Percentiles rank a stretch among this genome's conserved stretches.
Conservation (phyloP, 768 basidiomycete genomes). For the Mycena galopus region DNA sequence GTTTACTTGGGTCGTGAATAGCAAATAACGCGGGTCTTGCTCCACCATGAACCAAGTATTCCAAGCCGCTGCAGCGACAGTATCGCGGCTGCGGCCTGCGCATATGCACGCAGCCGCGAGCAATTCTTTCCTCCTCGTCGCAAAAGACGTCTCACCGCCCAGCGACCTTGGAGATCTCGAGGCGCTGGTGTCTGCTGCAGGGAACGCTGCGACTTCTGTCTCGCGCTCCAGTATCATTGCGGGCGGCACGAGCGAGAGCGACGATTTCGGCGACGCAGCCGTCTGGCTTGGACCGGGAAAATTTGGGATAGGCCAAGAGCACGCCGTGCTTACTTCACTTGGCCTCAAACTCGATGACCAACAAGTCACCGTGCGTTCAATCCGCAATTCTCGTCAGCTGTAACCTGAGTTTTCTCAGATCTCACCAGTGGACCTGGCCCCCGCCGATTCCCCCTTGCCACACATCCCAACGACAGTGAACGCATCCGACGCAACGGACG, state of each 20-base stretch:
- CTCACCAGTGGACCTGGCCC: constrained; percentile 25
- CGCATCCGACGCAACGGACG: constrained; percentile 11
- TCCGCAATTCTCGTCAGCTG: background rate
- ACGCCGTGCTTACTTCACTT: constrained; percentile 51
- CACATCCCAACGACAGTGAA: constrained; percentile 37
- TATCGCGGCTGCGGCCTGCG: background rate
- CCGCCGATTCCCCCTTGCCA: constrained; percentile 10
- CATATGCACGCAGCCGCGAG: background rate
- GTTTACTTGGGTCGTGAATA: too few relatives aligned
- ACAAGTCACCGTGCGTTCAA: constrained; percentile 32
- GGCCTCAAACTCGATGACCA: constrained; percentile 44
- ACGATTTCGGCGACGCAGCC: constrained; percentile 67
- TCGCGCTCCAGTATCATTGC: constrained; percentile 67
- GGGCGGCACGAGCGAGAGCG: constrained; percentile 67
- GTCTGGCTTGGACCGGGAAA: constrained; percentile 64
- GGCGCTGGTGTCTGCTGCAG: constrained; percentile 54
- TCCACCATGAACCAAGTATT: constrained; percentile 17
- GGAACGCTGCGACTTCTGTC: constrained; percentile 53
- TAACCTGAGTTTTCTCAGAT: constrained; percentile 11
- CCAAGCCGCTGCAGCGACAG: constrained; percentile 40
- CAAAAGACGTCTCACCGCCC: background rate
- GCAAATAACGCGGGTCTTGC: too few relatives aligned
- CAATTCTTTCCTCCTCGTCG: constrained; percentile 25
- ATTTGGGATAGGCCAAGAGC: constrained; percentile 55
- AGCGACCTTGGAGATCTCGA: constrained; percentile 36